phyloP scores from a whole-genome alignment of 2,329 filamentous ascomycete species.

The Penicillium sclerotiorum region DNA sequence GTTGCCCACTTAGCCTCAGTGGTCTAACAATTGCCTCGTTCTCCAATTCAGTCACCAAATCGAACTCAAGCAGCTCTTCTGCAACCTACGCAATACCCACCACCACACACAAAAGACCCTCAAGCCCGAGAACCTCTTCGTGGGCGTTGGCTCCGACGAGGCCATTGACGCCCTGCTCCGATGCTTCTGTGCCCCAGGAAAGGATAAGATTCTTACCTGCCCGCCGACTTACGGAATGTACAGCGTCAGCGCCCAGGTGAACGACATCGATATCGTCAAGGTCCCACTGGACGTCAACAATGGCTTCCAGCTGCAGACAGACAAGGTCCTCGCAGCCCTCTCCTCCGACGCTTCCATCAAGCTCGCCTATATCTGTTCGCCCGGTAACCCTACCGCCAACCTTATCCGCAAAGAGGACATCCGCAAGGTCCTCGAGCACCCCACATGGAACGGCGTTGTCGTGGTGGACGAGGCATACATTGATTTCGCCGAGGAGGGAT shows the following conservation, averaged over 20 bases:
- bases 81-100: slow-evolving; percentile 80
- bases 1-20: too few relatives aligned
- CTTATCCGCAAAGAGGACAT: slow-evolving; percentile 77
- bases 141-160: slow-evolving; percentile 95
- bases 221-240: slow-evolving; percentile 99
- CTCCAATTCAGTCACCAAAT: slow-evolving; percentile 67
- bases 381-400: slow-evolving; percentile 88
- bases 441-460: slow-evolving; percentile 92
- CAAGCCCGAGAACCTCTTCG: slow-evolving; percentile 81
- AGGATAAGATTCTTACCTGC: slow-evolving; percentile 89
- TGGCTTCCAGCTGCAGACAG: slow-evolving; percentile 72
- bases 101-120: slow-evolving; percentile 74
- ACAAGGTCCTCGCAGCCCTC: slow-evolving; percentile 68
- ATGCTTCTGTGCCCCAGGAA: slow-evolving; percentile 85
- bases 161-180: slow-evolving; percentile 92
- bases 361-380: slow-evolving; percentile 88
- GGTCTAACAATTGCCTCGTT: not conserved
- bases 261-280: slow-evolving; percentile 83
- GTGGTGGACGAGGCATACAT: slow-evolving; percentile 96
- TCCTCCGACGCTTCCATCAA: slow-evolving; percentile 71
- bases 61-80: slow-evolving; percentile 83
- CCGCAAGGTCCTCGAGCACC: slow-evolving; percentile 73
- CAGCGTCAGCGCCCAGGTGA: slow-evolving; percentile 87
- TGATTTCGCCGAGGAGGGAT: slow-evolving; percentile 79
- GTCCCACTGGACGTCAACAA: slow-evolving; percentile 77